Conservation (phyloP, 495 filamentous ascomycete species). For the Xylaria acuta region DNA sequence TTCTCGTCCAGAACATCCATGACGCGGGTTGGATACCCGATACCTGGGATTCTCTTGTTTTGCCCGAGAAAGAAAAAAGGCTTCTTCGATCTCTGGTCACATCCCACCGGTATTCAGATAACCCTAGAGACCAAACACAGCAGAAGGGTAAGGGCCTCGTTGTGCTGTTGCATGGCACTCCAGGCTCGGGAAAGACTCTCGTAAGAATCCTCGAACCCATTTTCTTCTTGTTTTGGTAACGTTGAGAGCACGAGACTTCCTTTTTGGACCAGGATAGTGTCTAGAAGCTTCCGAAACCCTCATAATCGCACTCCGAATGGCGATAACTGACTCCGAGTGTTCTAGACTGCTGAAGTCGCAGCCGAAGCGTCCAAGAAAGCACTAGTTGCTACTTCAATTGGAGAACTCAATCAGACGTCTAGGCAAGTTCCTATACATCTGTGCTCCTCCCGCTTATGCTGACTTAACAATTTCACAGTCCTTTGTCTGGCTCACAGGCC, state of each 20-base stretch:
- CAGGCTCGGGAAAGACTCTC: conserved; percentile 65
- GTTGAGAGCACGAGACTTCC: too few relatives aligned
- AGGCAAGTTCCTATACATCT: conserved; percentile 21
- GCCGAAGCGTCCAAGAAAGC: conserved; percentile 37
- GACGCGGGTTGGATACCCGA: conserved; percentile 73
- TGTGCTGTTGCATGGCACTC: conserved; percentile 55
- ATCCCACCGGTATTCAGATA: conserved; percentile 58
- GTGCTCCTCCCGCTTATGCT: background rate
- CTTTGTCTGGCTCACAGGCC: conserved; percentile 30
- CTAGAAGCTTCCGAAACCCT: too few relatives aligned
- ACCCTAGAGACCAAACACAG: conserved; percentile 72
- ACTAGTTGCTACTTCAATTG: conserved; percentile 37
- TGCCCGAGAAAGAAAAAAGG: conserved; percentile 78
- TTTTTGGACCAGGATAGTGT: too few relatives aligned
- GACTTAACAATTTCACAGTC: conserved; percentile 40
- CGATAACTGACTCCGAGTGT: too few relatives aligned
- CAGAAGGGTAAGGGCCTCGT: conserved; percentile 67
- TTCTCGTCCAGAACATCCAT: conserved; percentile 72
- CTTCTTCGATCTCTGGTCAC: conserved; percentile 84
- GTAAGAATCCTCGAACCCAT: too few relatives aligned
- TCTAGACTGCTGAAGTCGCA: conserved; percentile 55
- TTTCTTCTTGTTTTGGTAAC: too few relatives aligned
- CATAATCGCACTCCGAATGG: too few relatives aligned
- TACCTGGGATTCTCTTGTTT: conserved; percentile 77
- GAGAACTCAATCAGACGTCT: conserved; percentile 33